Conservation (phyloP, 768 basidiomycete genomes). For the Daedaleopsis nitida region DNA sequence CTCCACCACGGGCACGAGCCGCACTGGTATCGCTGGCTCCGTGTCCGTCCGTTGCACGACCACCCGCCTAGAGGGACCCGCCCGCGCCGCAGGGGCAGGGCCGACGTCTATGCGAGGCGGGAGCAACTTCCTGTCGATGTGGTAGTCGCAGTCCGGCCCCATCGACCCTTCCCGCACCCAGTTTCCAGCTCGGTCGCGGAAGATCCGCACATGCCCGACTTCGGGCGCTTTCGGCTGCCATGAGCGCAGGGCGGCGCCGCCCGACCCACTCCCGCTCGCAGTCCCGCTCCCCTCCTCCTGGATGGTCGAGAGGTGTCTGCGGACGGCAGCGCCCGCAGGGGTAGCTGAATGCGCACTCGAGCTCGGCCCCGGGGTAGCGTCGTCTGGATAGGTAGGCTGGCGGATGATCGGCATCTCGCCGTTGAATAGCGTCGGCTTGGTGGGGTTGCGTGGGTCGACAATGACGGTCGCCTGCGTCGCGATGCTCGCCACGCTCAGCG, state of each 20-base stretch:
- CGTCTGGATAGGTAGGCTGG: constrained; percentile 6
- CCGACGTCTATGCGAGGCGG: constrained; percentile 3
- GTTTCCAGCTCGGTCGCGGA: not conserved
- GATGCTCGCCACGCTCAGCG: constrained; percentile 5
- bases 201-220: constrained; percentile 4
- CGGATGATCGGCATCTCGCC: constrained; percentile 10
- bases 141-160: constrained; percentile 3
- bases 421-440: constrained; percentile 5
- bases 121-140: not conserved
- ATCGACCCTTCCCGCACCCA: constrained; percentile 10
- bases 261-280: not conserved
- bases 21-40: not conserved
- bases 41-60: constrained; percentile 7
- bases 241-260: not conserved
- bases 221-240: not conserved
- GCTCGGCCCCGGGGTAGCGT: constrained; percentile 3
- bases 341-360: not conserved
- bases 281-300: constrained; percentile 1
- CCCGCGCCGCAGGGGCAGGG: not conserved
- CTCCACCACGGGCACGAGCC: not conserved
- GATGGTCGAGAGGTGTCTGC: constrained; percentile 1
- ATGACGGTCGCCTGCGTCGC: constrained; percentile 3
- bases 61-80: not conserved
- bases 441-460: constrained; percentile 10
- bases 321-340: not conserved